Base-by-base conservation (phyloP, 2,329 filamentous ascomycete genomes). In the Hypoxylon sp. region DNA sequence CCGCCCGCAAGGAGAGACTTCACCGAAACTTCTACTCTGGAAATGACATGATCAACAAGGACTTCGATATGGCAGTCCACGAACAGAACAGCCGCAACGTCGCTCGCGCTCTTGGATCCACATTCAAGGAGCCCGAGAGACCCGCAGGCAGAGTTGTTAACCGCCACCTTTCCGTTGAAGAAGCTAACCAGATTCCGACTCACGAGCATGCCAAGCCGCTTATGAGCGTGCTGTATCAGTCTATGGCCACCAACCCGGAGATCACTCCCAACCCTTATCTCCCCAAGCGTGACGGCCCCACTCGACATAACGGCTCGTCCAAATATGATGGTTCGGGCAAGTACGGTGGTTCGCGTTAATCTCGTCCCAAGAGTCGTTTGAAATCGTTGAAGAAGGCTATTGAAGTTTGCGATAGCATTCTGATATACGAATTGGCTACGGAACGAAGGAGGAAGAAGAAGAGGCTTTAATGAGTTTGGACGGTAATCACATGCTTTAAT, bases 121-220 rank as follows among this genome's bases (percentile, higher is more conserved):
- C 81, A 63, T 80, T 80, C 10, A 78, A 81, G 27, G 77, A 82
- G 24, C 78, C 79, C 8, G 76, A 69, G 21, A 68, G 62, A 19
- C 52, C 59, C 6, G 64, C 68, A 7, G 65, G 62, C 11, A 76
- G 72, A 31, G 39, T 73, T 4, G 56, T 59, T 44, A 77, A 79
- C 35, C 73, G 62, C 2, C 66, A 70, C 35, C 74, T 84, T 13
- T 72, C 70, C n/a, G 65, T 82, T n/a, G 73, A 78, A 1, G 78
- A 84, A 37, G 81, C 80, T 31, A 81, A 80, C 65, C 62, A 61
- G 6, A 80, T 81, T 68, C 75, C 81, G 3, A 75, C 76, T 2
- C 69, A 76, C 1, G 80, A 84, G 53, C 80, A 84, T 57, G 77
- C 79, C 10, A 73, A 76, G 11, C 82, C 83, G 1, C 76, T 86